Evolutionary conservation across 2,329 filamentous ascomycete genomes (phyloP), one percentile per base, ranked within the genome.

Genomic region (Biscogniauxia mediterranea): DNA sequence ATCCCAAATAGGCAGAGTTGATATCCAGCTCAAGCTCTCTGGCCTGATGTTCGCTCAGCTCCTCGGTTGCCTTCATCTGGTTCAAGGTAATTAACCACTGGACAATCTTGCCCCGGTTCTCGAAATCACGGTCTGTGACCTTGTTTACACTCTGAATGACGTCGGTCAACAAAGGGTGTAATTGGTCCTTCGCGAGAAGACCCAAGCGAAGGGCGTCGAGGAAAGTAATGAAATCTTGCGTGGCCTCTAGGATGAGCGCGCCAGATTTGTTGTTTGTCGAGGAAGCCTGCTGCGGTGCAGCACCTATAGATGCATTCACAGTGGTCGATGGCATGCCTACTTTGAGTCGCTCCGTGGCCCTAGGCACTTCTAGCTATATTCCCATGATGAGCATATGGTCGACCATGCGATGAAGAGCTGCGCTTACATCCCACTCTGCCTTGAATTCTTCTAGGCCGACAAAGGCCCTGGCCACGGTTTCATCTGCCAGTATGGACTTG

Each of bases 151-250:
- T 93, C 72, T 97, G 94, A 64, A 99, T 99, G 19, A 97, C 92
- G 70, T 98, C 95, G 1, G 93, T 94, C 1, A 99, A 83, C 20
- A 99, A 81, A 3, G 95, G 95, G 73, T 99, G 96, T n/a, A 99
- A 81, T 65, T 95, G 93, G 75, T 98, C 94, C 74, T 99, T 99
- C 54, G 94, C 94, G 11, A 96, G 83, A 71, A 98, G 87, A 52
- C 94, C 93, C 58, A 99, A 86, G 74, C 93, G 93, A 69, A 99
- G 84, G 17, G 95, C 96, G 74, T 99, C 95, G 57, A 99, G 85
- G 73, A 99, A 94, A 0, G 95, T 99, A 76, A 99, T 99, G 76
- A 99, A 99, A 75, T 97, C 96, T 76, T 99, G 93, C 0, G 94
- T 98, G 1, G 95, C 95, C 66, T 94, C 89, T 51, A 96, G 81